Evolutionary conservation across 2,329 filamentous ascomycete genomes (phyloP), one percentile per base, ranked within the genome.

Genomic region (Penicillium psychrosexuale): DNA sequence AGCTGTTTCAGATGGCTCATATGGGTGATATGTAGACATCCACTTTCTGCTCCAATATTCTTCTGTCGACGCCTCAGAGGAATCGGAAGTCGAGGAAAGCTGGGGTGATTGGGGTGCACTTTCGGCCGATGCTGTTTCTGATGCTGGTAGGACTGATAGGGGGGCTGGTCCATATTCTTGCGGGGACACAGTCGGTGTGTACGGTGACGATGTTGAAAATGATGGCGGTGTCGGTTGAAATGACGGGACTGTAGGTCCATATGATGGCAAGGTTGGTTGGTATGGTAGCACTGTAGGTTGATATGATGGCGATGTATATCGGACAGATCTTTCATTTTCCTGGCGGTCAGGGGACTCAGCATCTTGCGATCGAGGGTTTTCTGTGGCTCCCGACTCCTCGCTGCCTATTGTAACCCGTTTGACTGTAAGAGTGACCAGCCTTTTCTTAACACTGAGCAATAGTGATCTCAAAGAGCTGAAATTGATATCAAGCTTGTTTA

Each of bases 391-490:
- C 12, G 4, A 51, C 39, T 51, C 24, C 48, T 51, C 48, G 24
- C 48, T 51, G 40, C 17, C 1, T 3, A 51, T 51, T 38, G 3
- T 37, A 8, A 51, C 39, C 31, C 39, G 31, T 44, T 38, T 9
- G 2, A 51, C 12, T 28, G 53, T 53, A 38, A 56, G 49, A 52
- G 38, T 38, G 49, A 38, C 49, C 17, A 53, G 44, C 28, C 15
- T 40, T 48, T 53, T 46, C 44, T 56, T 56, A 2, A 43, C 48
- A 44, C 49, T 44, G 4, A 56, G 31, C 24, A 52, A 47, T 9
- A 56, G 49, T 34, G 48, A 52, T 43, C n/a, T 52, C n/a, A 56
- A 44, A 56, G 42, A 42, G 43, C 13, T 46, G 33, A 47, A 56
- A 47, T 52, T 9, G 44, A 52, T 44, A 30, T 53, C 33, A 27